Evolutionary conservation across 2,329 filamentous ascomycete genomes (phyloP).

Genomic region (Gliomastix tumulicola): DNA sequence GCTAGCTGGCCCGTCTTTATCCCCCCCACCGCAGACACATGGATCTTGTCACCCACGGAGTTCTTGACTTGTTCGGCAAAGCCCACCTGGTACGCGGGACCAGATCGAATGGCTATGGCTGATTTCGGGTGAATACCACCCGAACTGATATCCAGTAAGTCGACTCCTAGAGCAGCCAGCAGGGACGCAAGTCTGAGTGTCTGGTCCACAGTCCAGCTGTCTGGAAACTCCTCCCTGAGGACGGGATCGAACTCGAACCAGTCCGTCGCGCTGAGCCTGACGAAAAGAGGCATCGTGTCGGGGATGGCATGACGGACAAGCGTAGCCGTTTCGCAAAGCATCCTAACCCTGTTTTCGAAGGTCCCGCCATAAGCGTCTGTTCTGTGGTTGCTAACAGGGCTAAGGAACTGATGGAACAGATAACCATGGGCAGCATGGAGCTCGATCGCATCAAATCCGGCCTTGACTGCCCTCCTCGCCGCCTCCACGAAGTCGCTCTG

Average conservation of each 20-base stretch:
- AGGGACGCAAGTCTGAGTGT: slow-evolving; percentile 30
- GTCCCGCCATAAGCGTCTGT: slow-evolving; percentile 30
- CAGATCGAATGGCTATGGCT: slow-evolving; percentile 49
- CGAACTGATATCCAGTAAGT: slow-evolving; percentile 76
- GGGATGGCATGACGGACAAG: slow-evolving; percentile 46
- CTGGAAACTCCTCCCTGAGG: slow-evolving; percentile 31
- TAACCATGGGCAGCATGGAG: slow-evolving; percentile 32
- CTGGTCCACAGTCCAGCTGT: slow-evolving; percentile 61
- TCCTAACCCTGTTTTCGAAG: slow-evolving; percentile 57
- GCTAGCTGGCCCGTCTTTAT: slow-evolving; percentile 24
- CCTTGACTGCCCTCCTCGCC: slow-evolving; percentile 38
- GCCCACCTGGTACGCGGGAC: slow-evolving; percentile 66
- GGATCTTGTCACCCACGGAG: slow-evolving; percentile 54
- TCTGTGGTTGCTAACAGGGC: slow-evolving; percentile 24
- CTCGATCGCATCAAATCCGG: slow-evolving; percentile 40
- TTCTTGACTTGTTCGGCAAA: slow-evolving; percentile 67
- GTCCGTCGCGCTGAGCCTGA: slow-evolving; percentile 54
- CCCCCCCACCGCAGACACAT: slow-evolving; percentile 38
- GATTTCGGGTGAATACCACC: slow-evolving; percentile 62
- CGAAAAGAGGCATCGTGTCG: slow-evolving; percentile 44
- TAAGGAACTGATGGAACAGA: slow-evolving; percentile 29
- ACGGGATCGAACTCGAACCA: slow-evolving; percentile 47
- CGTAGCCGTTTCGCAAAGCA: slow-evolving; percentile 47
- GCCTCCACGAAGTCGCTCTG: slow-evolving; percentile 50
- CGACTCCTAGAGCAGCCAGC: slow-evolving; percentile 67